Evolutionary conservation across 306 rosid genomes (phyloP).

Genomic region (Aeschynomene evenia): DNA sequence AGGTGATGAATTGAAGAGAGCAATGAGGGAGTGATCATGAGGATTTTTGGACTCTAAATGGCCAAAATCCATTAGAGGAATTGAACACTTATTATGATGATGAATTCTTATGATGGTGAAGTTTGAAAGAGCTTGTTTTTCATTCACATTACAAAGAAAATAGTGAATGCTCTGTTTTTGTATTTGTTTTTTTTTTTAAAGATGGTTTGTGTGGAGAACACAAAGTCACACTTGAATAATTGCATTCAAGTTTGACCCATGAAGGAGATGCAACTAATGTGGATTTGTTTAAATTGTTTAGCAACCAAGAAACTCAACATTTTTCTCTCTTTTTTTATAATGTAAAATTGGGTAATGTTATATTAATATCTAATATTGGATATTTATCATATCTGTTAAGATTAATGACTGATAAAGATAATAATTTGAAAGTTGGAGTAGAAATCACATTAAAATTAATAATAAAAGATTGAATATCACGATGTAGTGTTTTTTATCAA

Average conservation of each 20-base stretch:
- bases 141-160: conserved; percentile 12
- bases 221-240: conserved; percentile 22
- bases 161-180: background rate
- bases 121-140: conserved; percentile 3
- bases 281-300: conserved; percentile 32
- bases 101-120: background rate
- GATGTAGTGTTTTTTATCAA: too few species aligned
- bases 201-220: background rate
- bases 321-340: background rate
- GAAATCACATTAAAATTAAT: too few species aligned
- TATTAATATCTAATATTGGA: too few species aligned
- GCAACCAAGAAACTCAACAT: conserved; percentile 14
- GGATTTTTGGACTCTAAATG: conserved; percentile 8
- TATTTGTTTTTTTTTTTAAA: background rate
- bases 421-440: too few species aligned
- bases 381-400: too few species aligned
- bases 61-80: conserved; percentile 53
- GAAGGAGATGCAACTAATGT: conserved; percentile 12
- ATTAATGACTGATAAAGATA: too few species aligned
- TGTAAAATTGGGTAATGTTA: too few species aligned
- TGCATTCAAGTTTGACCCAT: conserved; percentile 24
- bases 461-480: too few species aligned
- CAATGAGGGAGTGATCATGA: conserved; percentile 34
- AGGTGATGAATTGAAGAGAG: conserved; percentile 36
- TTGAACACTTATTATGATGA: background rate